Percentiles rank a stretch among this genome's conserved stretches.
phyloP scores from a whole-genome alignment of 176 grass and related monocot genomes.

The Oryza coarctata region DNA sequence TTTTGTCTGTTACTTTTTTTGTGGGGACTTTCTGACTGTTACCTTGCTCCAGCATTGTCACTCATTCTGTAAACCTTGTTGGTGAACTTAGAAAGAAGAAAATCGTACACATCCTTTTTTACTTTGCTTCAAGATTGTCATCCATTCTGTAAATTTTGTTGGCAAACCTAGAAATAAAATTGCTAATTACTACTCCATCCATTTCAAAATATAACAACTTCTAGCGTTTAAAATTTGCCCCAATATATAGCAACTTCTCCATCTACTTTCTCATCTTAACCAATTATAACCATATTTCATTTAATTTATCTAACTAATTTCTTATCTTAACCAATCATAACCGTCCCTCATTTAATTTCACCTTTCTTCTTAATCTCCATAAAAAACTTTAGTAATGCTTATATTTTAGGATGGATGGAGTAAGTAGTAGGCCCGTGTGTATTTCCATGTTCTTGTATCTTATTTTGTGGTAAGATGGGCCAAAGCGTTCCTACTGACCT shows the following conservation, averaged over 20 bases:
- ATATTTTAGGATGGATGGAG: too few species aligned
- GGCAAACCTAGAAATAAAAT: neutral
- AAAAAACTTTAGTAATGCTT: too few species aligned
- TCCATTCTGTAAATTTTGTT: slow-evolving; percentile 21
- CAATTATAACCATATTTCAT: too few species aligned
- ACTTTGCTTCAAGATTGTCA: slow-evolving; percentile 18
- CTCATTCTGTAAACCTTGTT: slow-evolving; percentile 31
- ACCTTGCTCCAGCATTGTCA: slow-evolving; percentile 20
- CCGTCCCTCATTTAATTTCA: too few species aligned
- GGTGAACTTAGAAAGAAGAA: neutral
- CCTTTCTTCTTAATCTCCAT: too few species aligned
- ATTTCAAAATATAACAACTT: too few species aligned
- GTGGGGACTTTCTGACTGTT: neutral
- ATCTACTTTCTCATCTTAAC: too few species aligned
- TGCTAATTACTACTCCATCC: neutral
- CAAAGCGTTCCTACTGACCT: neutral
- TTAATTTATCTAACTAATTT: too few species aligned
- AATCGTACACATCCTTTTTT: slow-evolving; percentile 20
- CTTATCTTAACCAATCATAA: too few species aligned
- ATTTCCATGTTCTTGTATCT: slow-evolving; percentile 15
- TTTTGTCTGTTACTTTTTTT: slow-evolving; percentile 21
- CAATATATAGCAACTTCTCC: too few species aligned
- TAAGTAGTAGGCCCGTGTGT: neutral
- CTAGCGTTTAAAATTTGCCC: too few species aligned
- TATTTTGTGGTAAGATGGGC: neutral